phyloP scores from a whole-genome alignment of 208 protist genomes.

The Trypanosoma caninum region DNA sequence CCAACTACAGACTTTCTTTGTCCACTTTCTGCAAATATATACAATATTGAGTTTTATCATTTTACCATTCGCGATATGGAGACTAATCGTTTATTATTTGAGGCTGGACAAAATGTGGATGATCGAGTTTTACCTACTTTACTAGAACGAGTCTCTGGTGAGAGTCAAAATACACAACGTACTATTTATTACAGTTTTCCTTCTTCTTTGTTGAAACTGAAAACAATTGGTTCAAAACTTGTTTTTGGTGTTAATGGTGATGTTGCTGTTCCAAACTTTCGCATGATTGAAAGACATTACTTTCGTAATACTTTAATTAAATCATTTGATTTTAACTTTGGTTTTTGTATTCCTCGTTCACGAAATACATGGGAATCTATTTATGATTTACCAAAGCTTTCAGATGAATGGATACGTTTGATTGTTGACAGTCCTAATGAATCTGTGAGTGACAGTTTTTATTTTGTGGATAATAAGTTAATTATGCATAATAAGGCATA shows the following conservation, averaged over 20 bases:
- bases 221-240: constrained; percentile 85
- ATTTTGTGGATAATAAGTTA: constrained; percentile 92
- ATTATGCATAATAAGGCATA: constrained; percentile 97
- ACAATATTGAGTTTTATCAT: constrained; percentile 92
- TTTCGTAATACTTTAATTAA: constrained; percentile 93
- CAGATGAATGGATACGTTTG: constrained; percentile 72
- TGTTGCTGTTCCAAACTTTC: constrained; percentile 85
- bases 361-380: constrained; percentile 95
- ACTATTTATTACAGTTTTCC: constrained; percentile 92
- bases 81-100: constrained; percentile 76
- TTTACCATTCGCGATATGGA: constrained; percentile 94
- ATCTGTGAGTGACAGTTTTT: constrained; percentile 94
- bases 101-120: constrained; percentile 62
- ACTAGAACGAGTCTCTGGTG: constrained; percentile 32
- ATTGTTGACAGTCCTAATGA: constrained; percentile 90
- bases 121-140: constrained; percentile 26
- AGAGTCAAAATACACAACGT: constrained; percentile 51
- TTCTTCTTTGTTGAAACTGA: constrained; percentile 63
- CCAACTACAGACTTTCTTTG: constrained; percentile 90
- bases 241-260: constrained; percentile 90
- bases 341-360: constrained; percentile 96
- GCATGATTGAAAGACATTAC: constrained; percentile 97
- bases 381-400: constrained; percentile 92
- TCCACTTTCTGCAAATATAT: constrained; percentile 88
- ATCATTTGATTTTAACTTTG: constrained; percentile 95